Base-by-base conservation (phyloP, 805 yeast genomes). In the Saturnispora diversa region DNA sequence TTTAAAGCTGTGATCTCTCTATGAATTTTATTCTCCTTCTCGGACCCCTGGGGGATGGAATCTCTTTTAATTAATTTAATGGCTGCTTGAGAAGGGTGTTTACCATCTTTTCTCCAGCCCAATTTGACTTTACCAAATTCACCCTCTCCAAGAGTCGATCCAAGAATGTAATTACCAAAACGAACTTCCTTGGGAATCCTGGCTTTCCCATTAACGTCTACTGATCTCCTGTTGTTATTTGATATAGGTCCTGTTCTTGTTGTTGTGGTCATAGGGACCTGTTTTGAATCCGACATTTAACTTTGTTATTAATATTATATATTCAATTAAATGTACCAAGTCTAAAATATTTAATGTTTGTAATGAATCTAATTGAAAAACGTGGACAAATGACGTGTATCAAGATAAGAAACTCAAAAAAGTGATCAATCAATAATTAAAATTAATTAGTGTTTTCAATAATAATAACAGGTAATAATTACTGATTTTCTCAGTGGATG, bases 101-200 rank as follows among this genome's bases (percentile, higher is more conserved):
- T 65, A 15, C 86, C 87, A 52, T 79, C 88, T 58, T 84, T 84
- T 45, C 94, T 71, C 97, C 97, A 90, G 11, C 97, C 97, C 17
- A 92, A 68, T 59, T 90, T 92, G 44, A 92, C 98, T 61, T 92
- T 90, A 44, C 98, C 98, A 61, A 92, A 92, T 58, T 92, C 98
- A 36, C 98, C 98, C 63, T 92, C 96, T 25, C 98, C 98, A 11
- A 92, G 65, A 1, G 98, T 90, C 11, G 94, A 80, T 2, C 97
- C 98, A 6, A 92, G 70, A 17, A 84, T 75, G 55, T 88, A 92
- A 11, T 84, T 78, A 20, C 98, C 98, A 58, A 92, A 88, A 29
- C 94, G 72, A 16, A 82, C 80, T 55, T 82, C 87, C 47, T 82
- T 68, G 46, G 74, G 76, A 23, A 42, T 35, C 24, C 42, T 41